Base-by-base conservation (phyloP, 805 yeast species). In the Huiozyma naganishii region DNA sequence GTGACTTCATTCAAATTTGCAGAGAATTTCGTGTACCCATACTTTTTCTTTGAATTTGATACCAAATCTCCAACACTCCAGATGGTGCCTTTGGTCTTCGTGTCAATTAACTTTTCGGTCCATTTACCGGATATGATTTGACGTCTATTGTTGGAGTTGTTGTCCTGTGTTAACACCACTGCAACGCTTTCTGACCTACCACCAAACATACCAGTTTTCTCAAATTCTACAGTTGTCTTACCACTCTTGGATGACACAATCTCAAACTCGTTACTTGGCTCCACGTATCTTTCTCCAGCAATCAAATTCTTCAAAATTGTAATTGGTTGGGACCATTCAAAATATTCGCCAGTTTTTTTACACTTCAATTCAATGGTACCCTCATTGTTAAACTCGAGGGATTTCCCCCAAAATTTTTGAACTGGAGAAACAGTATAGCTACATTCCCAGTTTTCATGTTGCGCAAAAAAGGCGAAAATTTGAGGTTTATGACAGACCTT, bases 361-460 rank as follows among this genome's bases (percentile, higher is more conserved):
- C 80, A 67, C 2, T 70, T 68, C 34, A 92, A 67, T 38, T 71
- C 73, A 4, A 83, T 67, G 10, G 69, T 68, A 34, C 98, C 98
- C 37, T 73, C 77, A 50, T 86, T 85, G 39, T 75, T 74, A 45
- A 92, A 67, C 59, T 92, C 97, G 6, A 85, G 79, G 28, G 89
- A 80, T 65, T 90, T 92, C 41, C 97, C 97, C 95, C 97, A 90
- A 55, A 86, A 85, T 60, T 88, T 87, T 54, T 89, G 96, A 23
- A 74, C 74, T 0, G 95, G 95, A 27, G 77, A 66, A 3, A 83
- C 73, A n/a, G 77, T 69, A 50, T 77, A 80, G 34, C 71, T 69
- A 36, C 78, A 58, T 41, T 74, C 77, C 97, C 97, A 92, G 27
- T 72, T 64, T 6, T 66, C 60, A 27, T 84, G 71, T 45, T 90